Evolutionary conservation across 1,284 basidiomycete species (phyloP), one percentile per base, ranked within the genome.

Genomic region (Ustilago loliicola): DNA sequence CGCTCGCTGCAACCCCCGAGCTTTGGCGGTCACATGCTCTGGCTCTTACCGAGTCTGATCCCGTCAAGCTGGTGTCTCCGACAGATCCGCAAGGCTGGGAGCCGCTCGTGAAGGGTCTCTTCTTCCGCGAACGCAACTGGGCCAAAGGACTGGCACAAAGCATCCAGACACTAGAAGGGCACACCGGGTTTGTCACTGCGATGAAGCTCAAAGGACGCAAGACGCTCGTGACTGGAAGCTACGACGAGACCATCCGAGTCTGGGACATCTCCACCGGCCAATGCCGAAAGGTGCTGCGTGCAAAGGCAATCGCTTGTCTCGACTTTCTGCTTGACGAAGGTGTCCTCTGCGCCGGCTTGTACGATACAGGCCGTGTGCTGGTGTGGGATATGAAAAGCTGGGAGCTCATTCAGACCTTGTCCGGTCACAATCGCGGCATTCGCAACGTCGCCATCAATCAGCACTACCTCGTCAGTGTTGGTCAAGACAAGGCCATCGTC

Each of bases 271-370:
- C 92, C 66, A 92, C 91, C 0, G 93, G 92, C 6, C 91, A 92
- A 83, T 91, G 93, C 89, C 91, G 91, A 87, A 93, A 93, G 81
- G 84, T 94, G 54, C 89, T 91, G 66, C 92, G 92, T 45, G 94
- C 91, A 89, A 94, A 94, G 81, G 92, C 93, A 1, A 93, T 95
- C 52, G 93, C 93, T 65, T 96, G 94, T 86, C 90, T 96, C 45
- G 94, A 96, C 85, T 96, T 93, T 86, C 88, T 94, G 69, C 90
- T 91, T 0, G 92, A 93, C 52, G 93, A 94, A 87, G 92, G 93
- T 88, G 92, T 96, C 1, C 92, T 96, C 70, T 94, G 94, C 11
- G 93, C 94, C 25, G 95, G 95, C 0, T 94, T 95, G 86, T 94
- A 96, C 77, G 95, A 96, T 82, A 92, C 95, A 60, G 95, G 94